Percentiles rank a stretch among this genome's conserved stretches.
These are phyloP conservation scores for Zymoseptoria passerinii DNA, from an alignment of 2,329 filamentous ascomycete genomes.

Conservation along the genomic window DNA sequence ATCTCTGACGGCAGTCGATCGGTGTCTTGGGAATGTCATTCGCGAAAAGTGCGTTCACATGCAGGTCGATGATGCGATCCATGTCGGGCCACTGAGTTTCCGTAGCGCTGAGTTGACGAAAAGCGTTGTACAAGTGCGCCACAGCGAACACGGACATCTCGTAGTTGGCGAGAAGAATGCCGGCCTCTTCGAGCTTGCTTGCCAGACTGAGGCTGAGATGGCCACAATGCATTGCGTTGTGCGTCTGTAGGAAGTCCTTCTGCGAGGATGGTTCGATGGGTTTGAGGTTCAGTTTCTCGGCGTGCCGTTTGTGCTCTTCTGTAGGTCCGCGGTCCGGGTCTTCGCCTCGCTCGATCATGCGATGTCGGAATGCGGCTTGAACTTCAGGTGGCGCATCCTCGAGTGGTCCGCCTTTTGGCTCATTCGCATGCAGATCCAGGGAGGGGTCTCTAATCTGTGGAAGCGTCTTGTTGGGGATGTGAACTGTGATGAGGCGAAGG, in stretches of 20 bases:
- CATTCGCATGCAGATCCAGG: neutral
- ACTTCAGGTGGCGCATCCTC: neutral
- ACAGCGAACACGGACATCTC: neutral
- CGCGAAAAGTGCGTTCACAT: neutral
- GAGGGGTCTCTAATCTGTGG: neutral
- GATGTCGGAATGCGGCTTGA: neutral
- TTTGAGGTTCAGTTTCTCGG: neutral
- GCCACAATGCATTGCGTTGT: conserved; percentile 1
- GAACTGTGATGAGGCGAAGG: neutral
- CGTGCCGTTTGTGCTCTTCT: neutral
- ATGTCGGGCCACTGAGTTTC: neutral
- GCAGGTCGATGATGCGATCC: conserved; percentile 1
- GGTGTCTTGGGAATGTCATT: conserved; percentile 1
- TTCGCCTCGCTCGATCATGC: neutral
- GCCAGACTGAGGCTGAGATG: neutral
- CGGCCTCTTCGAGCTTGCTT: neutral
- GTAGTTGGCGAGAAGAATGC: neutral
- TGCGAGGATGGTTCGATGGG: neutral
- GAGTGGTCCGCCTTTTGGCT: neutral
- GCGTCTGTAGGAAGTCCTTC: neutral
- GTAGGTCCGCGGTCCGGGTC: neutral
- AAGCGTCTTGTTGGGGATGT: neutral
- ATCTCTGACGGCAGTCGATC: neutral
- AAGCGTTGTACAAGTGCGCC: conserved; percentile 2
- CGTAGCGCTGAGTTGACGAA: neutral